phyloP scores from a whole-genome alignment of 2,329 filamentous ascomycete genomes.

The Thelonectria discophora region DNA sequence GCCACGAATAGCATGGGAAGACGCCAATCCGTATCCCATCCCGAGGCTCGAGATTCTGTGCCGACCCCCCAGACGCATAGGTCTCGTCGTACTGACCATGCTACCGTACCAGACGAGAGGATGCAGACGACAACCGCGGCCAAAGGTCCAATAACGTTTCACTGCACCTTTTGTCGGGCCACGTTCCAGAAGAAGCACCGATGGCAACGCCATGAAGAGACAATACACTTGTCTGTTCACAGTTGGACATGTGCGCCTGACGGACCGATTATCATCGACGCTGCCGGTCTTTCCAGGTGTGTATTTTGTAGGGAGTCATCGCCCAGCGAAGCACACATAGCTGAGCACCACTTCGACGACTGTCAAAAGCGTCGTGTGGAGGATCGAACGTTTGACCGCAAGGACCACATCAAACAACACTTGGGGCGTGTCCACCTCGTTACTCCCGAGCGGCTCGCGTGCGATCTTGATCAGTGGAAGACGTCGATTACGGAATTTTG shows the following conservation, averaged over 20 bases:
- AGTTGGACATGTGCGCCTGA: slow-evolving; percentile 53
- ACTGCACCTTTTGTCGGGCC: slow-evolving; percentile 55
- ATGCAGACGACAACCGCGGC: too few species aligned
- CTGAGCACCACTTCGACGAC: slow-evolving; percentile 46
- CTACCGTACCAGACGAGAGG: too few species aligned
- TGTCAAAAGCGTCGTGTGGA: slow-evolving; percentile 57
- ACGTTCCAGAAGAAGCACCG: slow-evolving; percentile 53
- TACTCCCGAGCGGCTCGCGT: neutral
- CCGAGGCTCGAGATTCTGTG: too few species aligned
- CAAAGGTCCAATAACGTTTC: slow-evolving; percentile 32
- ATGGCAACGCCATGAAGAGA: slow-evolving; percentile 59
- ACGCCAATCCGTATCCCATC: too few species aligned
- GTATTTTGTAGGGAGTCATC: slow-evolving; percentile 46
- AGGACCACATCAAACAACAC: slow-evolving; percentile 4
- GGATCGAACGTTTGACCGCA: slow-evolving; percentile 40
- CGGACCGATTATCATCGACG: slow-evolving; percentile 42
- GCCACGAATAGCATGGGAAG: too few species aligned
- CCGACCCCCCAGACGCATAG: too few species aligned
- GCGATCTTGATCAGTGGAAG: neutral
- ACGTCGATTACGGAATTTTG: neutral
- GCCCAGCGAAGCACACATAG: slow-evolving; percentile 44
- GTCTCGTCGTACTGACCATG: too few species aligned
- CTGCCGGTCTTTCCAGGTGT: slow-evolving; percentile 53
- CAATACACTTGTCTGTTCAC: slow-evolving; percentile 54
- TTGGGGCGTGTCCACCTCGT: neutral